Evolutionary conservation across 2,329 filamentous ascomycete genomes (phyloP).

Genomic region (Phaeosphaeria sp.): DNA sequence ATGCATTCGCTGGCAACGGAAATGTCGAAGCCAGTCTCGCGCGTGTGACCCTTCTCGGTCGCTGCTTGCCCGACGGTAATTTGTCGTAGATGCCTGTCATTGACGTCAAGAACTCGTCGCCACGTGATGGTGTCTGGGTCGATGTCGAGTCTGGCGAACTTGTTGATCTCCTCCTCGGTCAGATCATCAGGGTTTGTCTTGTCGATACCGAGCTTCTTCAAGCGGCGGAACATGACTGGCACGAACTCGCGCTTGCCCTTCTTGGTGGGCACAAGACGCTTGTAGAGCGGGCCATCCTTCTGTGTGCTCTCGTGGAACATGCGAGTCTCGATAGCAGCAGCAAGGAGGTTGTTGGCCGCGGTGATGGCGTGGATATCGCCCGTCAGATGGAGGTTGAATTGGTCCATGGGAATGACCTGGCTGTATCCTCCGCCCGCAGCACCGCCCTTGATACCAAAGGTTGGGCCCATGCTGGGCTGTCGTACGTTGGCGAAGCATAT

Average conservation of each 20-base stretch:
- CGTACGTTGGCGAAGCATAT: slow-evolving; percentile 96
- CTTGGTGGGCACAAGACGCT: slow-evolving; percentile 85
- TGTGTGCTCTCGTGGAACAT: slow-evolving; percentile 99
- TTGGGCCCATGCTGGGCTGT: slow-evolving; percentile 95
- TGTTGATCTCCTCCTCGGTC: slow-evolving; percentile 84
- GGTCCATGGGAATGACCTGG: slow-evolving; percentile 99
- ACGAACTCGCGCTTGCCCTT: slow-evolving; percentile 87
- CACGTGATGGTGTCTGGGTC: slow-evolving; percentile 97
- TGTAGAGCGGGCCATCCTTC: slow-evolving; percentile 87
- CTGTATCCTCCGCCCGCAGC: slow-evolving; percentile 97
- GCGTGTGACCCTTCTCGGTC: slow-evolving; percentile 87
- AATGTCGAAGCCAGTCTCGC: slow-evolving; percentile 95
- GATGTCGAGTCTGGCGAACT: slow-evolving; percentile 94
- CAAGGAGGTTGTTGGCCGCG: slow-evolving; percentile 94
- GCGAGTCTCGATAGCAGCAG: slow-evolving; percentile 94
- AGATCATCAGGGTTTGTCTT: slow-evolving; percentile 94
- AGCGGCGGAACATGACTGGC: slow-evolving; percentile 87
- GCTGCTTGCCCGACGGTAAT: slow-evolving; percentile 87
- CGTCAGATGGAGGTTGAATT: slow-evolving; percentile 97
- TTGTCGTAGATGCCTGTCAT: slow-evolving; percentile 90
- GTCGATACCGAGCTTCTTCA: slow-evolving; percentile 94
- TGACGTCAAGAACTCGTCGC: slow-evolving; percentile 94
- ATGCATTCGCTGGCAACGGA: slow-evolving; percentile 98
- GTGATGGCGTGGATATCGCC: slow-evolving; percentile 98
- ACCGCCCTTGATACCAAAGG: slow-evolving; percentile 98